phyloP scores from a whole-genome alignment of 805 yeast species.

The Saccharomycopsis sp. region DNA sequence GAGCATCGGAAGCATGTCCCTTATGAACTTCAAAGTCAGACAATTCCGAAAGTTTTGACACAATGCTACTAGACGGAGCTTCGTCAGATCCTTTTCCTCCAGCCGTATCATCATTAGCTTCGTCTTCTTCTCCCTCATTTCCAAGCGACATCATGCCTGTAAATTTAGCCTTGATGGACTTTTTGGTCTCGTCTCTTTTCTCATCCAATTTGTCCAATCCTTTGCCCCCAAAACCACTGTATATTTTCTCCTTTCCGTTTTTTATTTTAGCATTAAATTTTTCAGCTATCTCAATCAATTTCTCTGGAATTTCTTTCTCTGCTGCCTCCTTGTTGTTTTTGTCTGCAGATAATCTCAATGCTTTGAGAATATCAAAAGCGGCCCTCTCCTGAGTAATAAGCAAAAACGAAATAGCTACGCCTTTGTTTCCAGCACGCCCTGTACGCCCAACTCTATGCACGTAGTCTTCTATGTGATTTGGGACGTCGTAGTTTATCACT shows the following conservation, averaged over 20 bases:
- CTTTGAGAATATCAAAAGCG: conserved; percentile 63
- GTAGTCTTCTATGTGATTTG: conserved; percentile 89
- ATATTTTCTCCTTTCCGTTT: conserved; percentile 54
- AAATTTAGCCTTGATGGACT: conserved; percentile 8
- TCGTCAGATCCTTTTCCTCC: conserved; percentile 20
- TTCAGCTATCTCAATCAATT: conserved; percentile 40
- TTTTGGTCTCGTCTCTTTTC: conserved; percentile 39
- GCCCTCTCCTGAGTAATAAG: conserved; percentile 52
- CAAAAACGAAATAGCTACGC: conserved; percentile 71
- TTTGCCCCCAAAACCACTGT: conserved; percentile 87
- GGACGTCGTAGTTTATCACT: conserved; percentile 78
- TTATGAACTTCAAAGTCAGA: conserved; percentile 21
- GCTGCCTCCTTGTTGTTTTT: conserved; percentile 32
- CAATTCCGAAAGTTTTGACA: conserved; percentile 18
- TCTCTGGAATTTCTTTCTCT: conserved; percentile 46
- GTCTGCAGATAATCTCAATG: conserved; percentile 42
- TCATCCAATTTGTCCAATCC: conserved; percentile 78
- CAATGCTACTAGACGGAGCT: conserved; percentile 11
- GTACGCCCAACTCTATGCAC: conserved; percentile 96
- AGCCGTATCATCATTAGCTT: conserved; percentile 20
- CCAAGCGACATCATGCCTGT: conserved; percentile 16
- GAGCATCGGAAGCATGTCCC: conserved; percentile 44
- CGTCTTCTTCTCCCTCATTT: conserved; percentile 23
- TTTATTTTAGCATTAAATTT: conserved; percentile 55
- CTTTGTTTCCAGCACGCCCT: conserved; percentile 81